These are phyloP conservation scores for Lachancea lanzarotensis DNA, from an alignment of 805 yeast genomes.

Conservation along the genomic window DNA sequence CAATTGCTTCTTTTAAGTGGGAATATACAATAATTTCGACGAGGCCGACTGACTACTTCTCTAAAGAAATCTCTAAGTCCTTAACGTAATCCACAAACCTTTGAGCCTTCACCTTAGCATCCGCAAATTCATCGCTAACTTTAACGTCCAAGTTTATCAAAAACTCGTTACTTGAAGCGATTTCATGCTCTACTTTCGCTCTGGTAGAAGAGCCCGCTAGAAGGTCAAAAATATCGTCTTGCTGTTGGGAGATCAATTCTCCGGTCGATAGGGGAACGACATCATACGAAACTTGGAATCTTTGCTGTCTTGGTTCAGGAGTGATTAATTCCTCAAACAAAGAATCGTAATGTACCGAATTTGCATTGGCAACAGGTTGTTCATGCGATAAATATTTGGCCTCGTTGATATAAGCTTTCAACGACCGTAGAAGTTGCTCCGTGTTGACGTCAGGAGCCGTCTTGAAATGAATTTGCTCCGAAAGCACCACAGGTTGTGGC, in stretches of 20 bases:
- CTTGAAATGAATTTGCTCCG: slow-evolving; percentile 27
- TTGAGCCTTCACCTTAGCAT: slow-evolving; percentile 22
- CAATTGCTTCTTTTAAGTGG: background rate
- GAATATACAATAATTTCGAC: slow-evolving; percentile 1
- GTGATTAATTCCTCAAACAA: slow-evolving; percentile 53
- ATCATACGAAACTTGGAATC: slow-evolving; percentile 23
- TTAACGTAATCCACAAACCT: slow-evolving; percentile 21
- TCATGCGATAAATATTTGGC: slow-evolving; percentile 36
- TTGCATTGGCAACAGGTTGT: slow-evolving; percentile 13
- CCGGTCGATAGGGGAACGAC: slow-evolving; percentile 12
- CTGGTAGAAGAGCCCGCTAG: slow-evolving; percentile 12
- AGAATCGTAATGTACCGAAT: slow-evolving; percentile 50
- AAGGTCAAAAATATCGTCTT: slow-evolving; percentile 25
- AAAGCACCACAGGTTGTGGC: slow-evolving; percentile 28
- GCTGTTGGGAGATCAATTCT: slow-evolving; percentile 1
- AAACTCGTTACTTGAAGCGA: slow-evolving; percentile 10
- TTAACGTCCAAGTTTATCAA: slow-evolving; percentile 17
- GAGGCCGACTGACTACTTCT: too few relatives aligned
- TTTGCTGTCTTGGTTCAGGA: slow-evolving; percentile 30
- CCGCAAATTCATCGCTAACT: slow-evolving; percentile 19
- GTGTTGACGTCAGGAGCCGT: slow-evolving; percentile 28
- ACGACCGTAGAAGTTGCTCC: slow-evolving; percentile 38
- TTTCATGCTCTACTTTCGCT: slow-evolving; percentile 1
- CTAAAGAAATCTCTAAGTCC: slow-evolving; percentile 12
- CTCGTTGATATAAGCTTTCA: slow-evolving; percentile 39